These are phyloP conservation scores for Podospora pseudocomata DNA, from an alignment of 495 filamentous ascomycete species.

Conservation along the genomic window DNA sequence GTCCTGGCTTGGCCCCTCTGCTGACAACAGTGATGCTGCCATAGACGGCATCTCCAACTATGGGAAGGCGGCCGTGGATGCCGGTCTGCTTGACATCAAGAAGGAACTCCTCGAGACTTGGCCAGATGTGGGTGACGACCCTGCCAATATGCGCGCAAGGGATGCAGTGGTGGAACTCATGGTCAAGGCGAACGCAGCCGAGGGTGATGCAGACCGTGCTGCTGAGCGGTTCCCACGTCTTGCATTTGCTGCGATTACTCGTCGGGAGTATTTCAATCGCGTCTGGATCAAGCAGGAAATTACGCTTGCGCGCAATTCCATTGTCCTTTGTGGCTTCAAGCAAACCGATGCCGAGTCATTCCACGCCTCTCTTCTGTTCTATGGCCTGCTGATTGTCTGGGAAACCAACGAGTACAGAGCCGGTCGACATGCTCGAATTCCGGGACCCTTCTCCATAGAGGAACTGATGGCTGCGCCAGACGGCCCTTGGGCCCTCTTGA, in stretches of 20 bases:
- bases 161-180: not conserved
- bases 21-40: not conserved
- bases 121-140: slow-evolving; percentile 12
- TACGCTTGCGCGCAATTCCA: slow-evolving; percentile 15
- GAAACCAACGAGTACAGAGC: not conserved
- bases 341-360: not conserved
- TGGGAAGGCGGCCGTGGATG: slow-evolving; percentile 3
- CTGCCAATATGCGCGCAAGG: not conserved
- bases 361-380: not conserved
- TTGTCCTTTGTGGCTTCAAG: slow-evolving; percentile 18
- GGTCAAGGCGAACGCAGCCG: not conserved
- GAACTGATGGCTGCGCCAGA: not conserved
- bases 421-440: not conserved
- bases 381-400: not conserved
- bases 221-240: slow-evolving; percentile 10
- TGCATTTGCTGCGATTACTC: slow-evolving; percentile 9
- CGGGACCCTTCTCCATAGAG: not conserved
- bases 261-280: slow-evolving; percentile 18
- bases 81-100: not conserved
- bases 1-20: not conserved
- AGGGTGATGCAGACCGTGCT: not conserved
- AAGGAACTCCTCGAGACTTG: not conserved
- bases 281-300: slow-evolving; percentile 30
- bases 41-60: not conserved
- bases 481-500: not conserved